These are phyloP conservation scores for Mariannaea elegans DNA, from an alignment of 2,329 filamentous ascomycete genomes.

Conservation along the genomic window DNA sequence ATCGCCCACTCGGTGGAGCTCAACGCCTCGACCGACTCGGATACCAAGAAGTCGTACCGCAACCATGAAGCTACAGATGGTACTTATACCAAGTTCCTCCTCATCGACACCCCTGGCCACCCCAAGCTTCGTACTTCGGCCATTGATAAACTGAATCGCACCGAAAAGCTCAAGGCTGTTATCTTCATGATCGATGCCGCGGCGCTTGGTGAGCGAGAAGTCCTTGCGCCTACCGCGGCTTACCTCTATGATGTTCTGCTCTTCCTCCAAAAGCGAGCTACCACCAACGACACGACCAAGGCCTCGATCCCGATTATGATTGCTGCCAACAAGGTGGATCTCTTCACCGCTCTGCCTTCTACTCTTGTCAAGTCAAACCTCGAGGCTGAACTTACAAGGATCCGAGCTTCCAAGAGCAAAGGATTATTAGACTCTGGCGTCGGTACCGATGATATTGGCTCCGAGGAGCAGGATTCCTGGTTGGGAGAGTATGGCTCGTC, in stretches of 20 bases:
- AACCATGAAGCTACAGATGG: constrained; percentile 65
- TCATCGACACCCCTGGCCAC: constrained; percentile 93
- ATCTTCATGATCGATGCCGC: constrained; percentile 92
- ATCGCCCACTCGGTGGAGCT: constrained; percentile 61
- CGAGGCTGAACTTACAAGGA: constrained; percentile 82
- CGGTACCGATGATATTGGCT: constrained; percentile 67
- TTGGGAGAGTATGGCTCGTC: constrained; percentile 82
- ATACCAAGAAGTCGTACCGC: constrained; percentile 55
- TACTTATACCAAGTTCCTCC: constrained; percentile 73
- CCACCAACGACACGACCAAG: constrained; percentile 48
- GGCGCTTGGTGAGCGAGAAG: constrained; percentile 65
- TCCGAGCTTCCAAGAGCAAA: constrained; percentile 80
- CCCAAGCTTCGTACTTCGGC: constrained; percentile 86
- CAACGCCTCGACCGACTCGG: constrained; percentile 58
- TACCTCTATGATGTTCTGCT: constrained; percentile 94
- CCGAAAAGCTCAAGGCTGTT: constrained; percentile 71
- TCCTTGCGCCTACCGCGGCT: constrained; percentile 76
- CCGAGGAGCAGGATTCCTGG: constrained; percentile 83
- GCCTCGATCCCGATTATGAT: constrained; percentile 76
- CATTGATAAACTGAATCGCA: constrained; percentile 57
- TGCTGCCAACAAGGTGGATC: constrained; percentile 93
- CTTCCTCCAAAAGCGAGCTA: constrained; percentile 77
- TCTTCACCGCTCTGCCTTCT: constrained; percentile 90
- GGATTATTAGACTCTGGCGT: constrained; percentile 84
- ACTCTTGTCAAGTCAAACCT: constrained; percentile 77